Evolutionary conservation across 768 basidiomycete genomes (phyloP).

Genomic region (Phylloporus sp.): DNA sequence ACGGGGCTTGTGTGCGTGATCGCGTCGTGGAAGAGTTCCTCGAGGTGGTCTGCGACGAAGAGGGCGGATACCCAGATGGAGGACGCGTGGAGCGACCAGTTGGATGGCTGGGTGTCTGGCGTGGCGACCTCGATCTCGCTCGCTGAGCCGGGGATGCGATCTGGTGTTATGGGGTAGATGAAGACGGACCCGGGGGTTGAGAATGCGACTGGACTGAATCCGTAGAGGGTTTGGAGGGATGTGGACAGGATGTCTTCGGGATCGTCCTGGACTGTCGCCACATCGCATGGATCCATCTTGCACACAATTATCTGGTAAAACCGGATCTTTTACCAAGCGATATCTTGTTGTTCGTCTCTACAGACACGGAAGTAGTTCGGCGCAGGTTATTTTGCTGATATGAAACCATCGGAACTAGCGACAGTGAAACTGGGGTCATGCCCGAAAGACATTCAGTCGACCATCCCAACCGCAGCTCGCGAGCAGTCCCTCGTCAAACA

Average conservation of each 20-base stretch:
- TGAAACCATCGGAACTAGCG: too few species aligned
- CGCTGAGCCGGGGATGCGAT: conserved; percentile 11
- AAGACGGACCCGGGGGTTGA: conserved; percentile 53
- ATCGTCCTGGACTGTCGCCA: conserved; percentile 22
- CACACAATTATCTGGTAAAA: neutral
- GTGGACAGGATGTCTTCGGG: conserved; percentile 68
- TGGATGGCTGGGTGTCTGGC: conserved; percentile 62
- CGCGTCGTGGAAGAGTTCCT: conserved; percentile 39
- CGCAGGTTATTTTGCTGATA: neutral
- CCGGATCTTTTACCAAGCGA: neutral
- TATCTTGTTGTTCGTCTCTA: neutral
- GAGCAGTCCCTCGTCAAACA: conserved; percentile 82
- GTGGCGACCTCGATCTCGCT: conserved; percentile 44
- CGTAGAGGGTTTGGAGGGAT: conserved; percentile 61
- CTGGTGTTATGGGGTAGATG: conserved; percentile 36
- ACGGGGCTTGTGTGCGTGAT: conserved; percentile 19
- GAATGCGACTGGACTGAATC: conserved; percentile 55
- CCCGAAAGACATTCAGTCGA: conserved; percentile 71
- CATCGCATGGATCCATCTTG: neutral
- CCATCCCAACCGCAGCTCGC: conserved; percentile 94
- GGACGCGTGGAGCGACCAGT: conserved; percentile 76
- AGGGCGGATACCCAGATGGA: conserved; percentile 71
- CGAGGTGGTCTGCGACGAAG: conserved; percentile 63
- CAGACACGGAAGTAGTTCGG: neutral
- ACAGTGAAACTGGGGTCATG: conserved; percentile 25